A percentile compares a stretch with the other conserved stretches of the same genome.
Conservation (phyloP, 2,329 filamentous ascomycete genomes). For the Talaromyces sp. region DNA sequence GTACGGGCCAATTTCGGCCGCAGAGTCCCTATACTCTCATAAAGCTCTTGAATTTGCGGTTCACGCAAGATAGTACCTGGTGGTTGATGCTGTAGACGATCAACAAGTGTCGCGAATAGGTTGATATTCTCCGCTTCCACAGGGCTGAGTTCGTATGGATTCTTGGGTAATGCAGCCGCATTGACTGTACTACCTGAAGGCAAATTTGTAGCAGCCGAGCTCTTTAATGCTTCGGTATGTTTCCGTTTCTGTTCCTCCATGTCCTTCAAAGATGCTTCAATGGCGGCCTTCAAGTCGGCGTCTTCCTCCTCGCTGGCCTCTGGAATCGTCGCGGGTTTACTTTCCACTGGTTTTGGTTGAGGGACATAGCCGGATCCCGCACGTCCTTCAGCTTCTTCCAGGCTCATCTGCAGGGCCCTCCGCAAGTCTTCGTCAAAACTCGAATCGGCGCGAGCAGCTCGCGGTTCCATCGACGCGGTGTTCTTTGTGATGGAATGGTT, state of each 20-base stretch:
- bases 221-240: conserved; percentile 76
- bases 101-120: conserved; percentile 87
- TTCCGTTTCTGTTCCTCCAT: conserved; percentile 98
- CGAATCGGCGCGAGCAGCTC: conserved; percentile 80
- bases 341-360: conserved; percentile 45
- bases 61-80: conserved; percentile 94
- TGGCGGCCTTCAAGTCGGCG: conserved; percentile 86
- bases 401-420: conserved; percentile 88
- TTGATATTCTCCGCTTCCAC: conserved; percentile 98
- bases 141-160: conserved; percentile 87
- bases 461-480: conserved; percentile 77
- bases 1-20: conserved; percentile 90
- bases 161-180: conserved; percentile 62
- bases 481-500: conserved; percentile 57
- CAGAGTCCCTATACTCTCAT: conserved; percentile 91
- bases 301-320: conserved; percentile 72
- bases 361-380: conserved; percentile 66
- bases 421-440: conserved; percentile 94
- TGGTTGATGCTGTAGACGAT: conserved; percentile 88
- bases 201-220: conserved; percentile 59
- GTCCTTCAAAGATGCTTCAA: conserved; percentile 87
- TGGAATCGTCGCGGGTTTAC: conserved; percentile 18
- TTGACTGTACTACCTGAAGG: conserved; percentile 47
- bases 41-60: conserved; percentile 95
- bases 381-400: conserved; percentile 82